Base-by-base conservation (phyloP, 2,329 filamentous ascomycete genomes). In the Shiraia sp. region DNA sequence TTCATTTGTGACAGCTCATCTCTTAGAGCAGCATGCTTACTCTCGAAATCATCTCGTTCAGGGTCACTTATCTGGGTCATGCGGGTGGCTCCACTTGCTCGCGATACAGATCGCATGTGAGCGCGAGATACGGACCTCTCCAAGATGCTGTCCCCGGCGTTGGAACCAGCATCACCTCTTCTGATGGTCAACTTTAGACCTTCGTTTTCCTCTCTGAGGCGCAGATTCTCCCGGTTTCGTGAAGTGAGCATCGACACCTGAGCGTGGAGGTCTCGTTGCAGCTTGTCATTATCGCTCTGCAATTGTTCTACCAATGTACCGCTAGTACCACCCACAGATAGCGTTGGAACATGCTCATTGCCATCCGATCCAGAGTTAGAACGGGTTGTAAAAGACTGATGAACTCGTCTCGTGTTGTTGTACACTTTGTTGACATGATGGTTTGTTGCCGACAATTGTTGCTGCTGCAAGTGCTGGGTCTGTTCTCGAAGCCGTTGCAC, bases 211-310 rank as follows among this genome's bases (percentile, higher is more conserved):
- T 96, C 90, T 68, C 97, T 95, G 7, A 99, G 77, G 4, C 90
- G 83, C 65, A 97, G 91, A 64, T 96, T 95, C 65, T 99, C 93
- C 17, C 90, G 87, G 62, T 96, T 96, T 16, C 93, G 82, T 25
- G 93, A 97, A 1, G 92, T 96, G 24, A 99, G 79, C 90, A 99
- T 97, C 0, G 91, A 96, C 1, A 91, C 95, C 67, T 99, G 93
- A 2, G 93, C 93, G 47, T 91, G 90, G 22, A 97, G 88, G 68
- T 97, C 91, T 39, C 91, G 87, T 38, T 92, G 83, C 23, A 99
- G 72, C 66, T 96, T 92, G 2, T 90, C 89, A 59, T 96, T 97
- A 62, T 97, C 92, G 63, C 92, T 90, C 36, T 88, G 86, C 19
- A 97, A 74, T 55, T 95, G 86, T 49, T 96, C 90, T n/a, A 93